Base-by-base conservation (phyloP, 306 rosid genomes). In the Castanea crenata region DNA sequence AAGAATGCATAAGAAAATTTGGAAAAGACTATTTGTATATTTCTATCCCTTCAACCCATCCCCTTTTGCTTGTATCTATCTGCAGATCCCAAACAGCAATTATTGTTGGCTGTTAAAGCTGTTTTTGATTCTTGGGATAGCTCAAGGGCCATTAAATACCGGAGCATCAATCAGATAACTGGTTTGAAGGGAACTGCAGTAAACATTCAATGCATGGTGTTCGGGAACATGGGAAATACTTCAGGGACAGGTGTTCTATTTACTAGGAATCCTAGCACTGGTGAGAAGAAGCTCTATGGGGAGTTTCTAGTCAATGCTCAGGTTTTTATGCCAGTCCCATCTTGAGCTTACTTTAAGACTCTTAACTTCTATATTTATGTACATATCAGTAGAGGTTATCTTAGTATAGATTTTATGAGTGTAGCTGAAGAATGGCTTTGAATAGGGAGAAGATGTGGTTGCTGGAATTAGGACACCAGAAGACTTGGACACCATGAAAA, bases 111-210 rank as follows among this genome's bases (percentile, higher is more conserved):
- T 31, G 84, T 91, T 46, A 91, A 89, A 86, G 98, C 99, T 71
- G 99, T 95, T 84, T 95, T 95, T 75, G 87, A 95, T 82, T 95
- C 99, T 55, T 95, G 99, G 99, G 99, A 95, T 85, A 93, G 99
- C 76, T 90, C 93, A 10, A 90, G 99, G 88, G 98, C 99, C 58
- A 93, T 74, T 73, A 95, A 95, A 74, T 95, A 95, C 64, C 79
- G 99, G 64, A 88, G 81, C 87, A 93, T 95, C 87, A 95, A 91
- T 83, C 99, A 90, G 85, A 95, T 95, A 80, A 84, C 85, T 5
- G 98, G 94, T 51, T 88, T 95, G 71, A 89, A 86, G 84, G 99
- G 99, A 81, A 95, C 98, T 34, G 98, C 98, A 1, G 99, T 95
- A 18, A 95, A 95, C 88, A 92, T 95, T 84, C 99, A 95, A 79